phyloP scores from a whole-genome alignment of 2,329 filamentous ascomycete species.

The Ceratocystis cubensis region DNA sequence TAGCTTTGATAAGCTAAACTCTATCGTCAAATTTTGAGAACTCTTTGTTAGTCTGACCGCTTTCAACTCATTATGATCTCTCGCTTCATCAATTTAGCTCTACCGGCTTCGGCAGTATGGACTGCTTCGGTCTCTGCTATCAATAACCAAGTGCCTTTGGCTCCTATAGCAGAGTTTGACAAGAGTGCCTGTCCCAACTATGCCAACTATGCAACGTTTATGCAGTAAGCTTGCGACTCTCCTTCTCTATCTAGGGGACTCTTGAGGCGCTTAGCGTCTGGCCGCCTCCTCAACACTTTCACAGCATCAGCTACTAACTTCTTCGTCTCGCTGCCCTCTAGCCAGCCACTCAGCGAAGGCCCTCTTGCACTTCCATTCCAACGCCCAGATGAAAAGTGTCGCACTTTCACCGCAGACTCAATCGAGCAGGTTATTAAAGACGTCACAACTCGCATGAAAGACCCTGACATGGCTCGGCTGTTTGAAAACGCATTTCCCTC shows the following conservation, averaged over 20 bases:
- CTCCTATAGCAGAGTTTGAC: slow-evolving; percentile 20
- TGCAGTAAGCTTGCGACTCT: slow-evolving; percentile 29
- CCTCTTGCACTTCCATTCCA: slow-evolving; percentile 74
- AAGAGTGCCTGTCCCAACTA: slow-evolving; percentile 32
- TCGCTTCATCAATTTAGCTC: slow-evolving; percentile 10
- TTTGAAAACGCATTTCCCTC: slow-evolving; percentile 96
- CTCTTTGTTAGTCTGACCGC: not conserved
- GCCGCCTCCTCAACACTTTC: no score
- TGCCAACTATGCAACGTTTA: slow-evolving; percentile 29
- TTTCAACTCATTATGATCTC: slow-evolving; percentile 5
- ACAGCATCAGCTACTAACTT: not conserved
- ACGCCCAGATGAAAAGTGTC: slow-evolving; percentile 65
- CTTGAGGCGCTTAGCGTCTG: not conserved
- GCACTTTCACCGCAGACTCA: slow-evolving; percentile 74
- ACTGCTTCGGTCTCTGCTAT: slow-evolving; percentile 3
- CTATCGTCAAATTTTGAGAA: no score
- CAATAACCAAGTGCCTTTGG: not conserved
- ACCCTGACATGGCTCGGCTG: slow-evolving; percentile 77
- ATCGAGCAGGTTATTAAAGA: slow-evolving; percentile 83
- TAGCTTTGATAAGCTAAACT: no score
- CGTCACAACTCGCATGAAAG: slow-evolving; percentile 63
- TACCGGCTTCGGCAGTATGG: slow-evolving; percentile 12
- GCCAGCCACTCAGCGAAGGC: slow-evolving; percentile 66
- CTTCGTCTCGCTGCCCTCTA: slow-evolving; percentile 29
- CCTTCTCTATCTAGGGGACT: not conserved